Evolutionary conservation across 495 filamentous ascomycete genomes (phyloP).

Genomic region (Apiosordaria backusii): DNA sequence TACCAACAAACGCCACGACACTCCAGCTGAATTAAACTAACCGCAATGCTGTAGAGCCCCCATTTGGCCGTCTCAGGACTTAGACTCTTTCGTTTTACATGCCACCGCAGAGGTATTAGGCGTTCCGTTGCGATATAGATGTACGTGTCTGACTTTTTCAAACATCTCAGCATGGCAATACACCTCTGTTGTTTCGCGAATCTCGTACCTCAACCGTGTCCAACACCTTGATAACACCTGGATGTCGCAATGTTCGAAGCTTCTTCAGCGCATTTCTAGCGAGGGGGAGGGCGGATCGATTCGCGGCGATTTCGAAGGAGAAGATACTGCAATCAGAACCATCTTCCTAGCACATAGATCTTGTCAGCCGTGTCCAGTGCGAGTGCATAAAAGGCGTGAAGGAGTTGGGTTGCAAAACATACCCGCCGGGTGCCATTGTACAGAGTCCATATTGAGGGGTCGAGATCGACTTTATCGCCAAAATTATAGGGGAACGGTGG

Average conservation of each 20-base stretch:
- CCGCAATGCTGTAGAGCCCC: slow-evolving; percentile 83
- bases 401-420: slow-evolving; percentile 28
- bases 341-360: slow-evolving; percentile 64
- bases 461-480: slow-evolving; percentile 82
- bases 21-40: slow-evolving; percentile 37
- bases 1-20: background rate
- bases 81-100: slow-evolving; percentile 76
- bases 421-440: slow-evolving; percentile 90
- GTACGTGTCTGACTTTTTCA: slow-evolving; percentile 73
- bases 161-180: slow-evolving; percentile 8
- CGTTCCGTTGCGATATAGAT: slow-evolving; percentile 96
- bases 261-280: slow-evolving; percentile 92
- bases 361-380: slow-evolving; percentile 10
- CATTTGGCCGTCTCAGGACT: slow-evolving; percentile 91
- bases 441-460: slow-evolving; percentile 87
- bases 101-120: slow-evolving; percentile 78
- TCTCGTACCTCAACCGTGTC: slow-evolving; percentile 86
- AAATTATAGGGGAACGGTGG: slow-evolving; percentile 88
- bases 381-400: background rate
- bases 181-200: background rate
- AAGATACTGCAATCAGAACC: slow-evolving; percentile 93
- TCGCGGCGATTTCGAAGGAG: slow-evolving; percentile 79
- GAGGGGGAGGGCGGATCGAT: slow-evolving; percentile 74
- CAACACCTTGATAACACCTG: slow-evolving; percentile 86
- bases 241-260: slow-evolving; percentile 85